Percentiles rank a stretch among this genome's conserved stretches.
phyloP scores from a whole-genome alignment of 148 eudicot genomes.

The Rhododendron kiyosumense region DNA sequence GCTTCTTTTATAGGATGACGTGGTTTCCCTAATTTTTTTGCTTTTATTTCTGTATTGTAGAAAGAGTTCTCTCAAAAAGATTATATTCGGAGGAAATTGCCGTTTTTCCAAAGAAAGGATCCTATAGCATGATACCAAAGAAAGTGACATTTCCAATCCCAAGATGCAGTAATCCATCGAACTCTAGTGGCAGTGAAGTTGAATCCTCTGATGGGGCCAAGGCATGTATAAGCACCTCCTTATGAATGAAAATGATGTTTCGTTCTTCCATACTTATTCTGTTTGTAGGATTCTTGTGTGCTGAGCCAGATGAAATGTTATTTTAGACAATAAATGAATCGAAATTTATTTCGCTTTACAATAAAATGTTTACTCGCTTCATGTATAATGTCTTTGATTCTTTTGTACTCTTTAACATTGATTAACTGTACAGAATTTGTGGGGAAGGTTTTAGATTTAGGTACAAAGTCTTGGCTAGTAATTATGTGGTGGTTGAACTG shows the following conservation, averaged over 20 bases:
- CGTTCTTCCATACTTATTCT: neutral
- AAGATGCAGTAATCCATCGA: slow-evolving; percentile 41
- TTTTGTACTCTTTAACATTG: neutral
- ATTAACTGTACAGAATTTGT: neutral
- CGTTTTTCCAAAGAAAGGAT: slow-evolving; percentile 1
- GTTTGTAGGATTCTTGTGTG: neutral
- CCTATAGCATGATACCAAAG: slow-evolving; percentile 10
- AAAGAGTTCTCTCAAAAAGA: slow-evolving; percentile 13
- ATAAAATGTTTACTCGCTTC: neutral
- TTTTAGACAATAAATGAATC: neutral
- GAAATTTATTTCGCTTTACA: neutral
- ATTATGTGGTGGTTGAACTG: neutral
- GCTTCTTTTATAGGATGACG: neutral
- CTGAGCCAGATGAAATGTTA: neutral
- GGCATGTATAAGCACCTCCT: slow-evolving; percentile 30
- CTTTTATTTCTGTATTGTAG: slow-evolving; percentile 13
- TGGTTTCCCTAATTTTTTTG: neutral
- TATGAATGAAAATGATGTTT: neutral
- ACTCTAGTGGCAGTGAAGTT: slow-evolving; percentile 28
- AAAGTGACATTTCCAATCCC: slow-evolving; percentile 17
- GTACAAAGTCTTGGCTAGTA: neutral
- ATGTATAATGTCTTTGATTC: neutral
- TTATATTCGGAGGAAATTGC: neutral
- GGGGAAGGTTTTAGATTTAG: neutral
- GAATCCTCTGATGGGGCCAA: slow-evolving; percentile 32